A percentile compares a stretch with the other conserved stretches of the same genome.
Conservation (phyloP, 2,329 filamentous ascomycete genomes). For the Calonectria naviculata region DNA sequence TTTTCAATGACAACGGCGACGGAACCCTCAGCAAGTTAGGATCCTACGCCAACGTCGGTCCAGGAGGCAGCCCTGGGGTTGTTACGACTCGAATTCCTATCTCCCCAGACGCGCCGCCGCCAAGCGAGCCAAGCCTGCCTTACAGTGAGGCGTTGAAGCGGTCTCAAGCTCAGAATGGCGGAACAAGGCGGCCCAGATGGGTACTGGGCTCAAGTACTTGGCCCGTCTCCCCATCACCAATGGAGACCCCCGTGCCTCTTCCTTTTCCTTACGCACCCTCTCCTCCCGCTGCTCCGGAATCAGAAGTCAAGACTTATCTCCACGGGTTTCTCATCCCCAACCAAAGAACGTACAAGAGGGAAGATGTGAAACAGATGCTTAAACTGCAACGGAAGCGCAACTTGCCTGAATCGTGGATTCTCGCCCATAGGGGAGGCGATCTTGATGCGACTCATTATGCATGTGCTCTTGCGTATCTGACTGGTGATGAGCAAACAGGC, state of each 20-base stretch:
- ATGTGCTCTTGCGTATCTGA: constrained; percentile 46
- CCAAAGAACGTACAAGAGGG: constrained; percentile 32
- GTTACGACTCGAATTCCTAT: constrained; percentile 42
- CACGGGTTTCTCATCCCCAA: constrained; percentile 30
- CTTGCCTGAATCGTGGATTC: constrained; percentile 42
- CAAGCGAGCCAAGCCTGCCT: constrained; percentile 26
- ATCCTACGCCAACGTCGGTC: constrained; percentile 33
- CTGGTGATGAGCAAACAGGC: constrained; percentile 40
- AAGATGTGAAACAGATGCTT: constrained; percentile 39
- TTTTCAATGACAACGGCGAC: constrained; percentile 54
- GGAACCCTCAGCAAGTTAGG: constrained; percentile 49
- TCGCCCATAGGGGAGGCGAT: constrained; percentile 26
- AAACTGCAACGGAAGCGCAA: constrained; percentile 34
- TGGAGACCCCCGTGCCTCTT: neutral
- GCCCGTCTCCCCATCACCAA: neutral
- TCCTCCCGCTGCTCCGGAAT: neutral
- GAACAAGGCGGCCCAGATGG: neutral
- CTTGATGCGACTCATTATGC: constrained; percentile 41
- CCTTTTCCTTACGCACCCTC: neutral
- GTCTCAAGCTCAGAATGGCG: neutral
- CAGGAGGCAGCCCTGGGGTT: constrained; percentile 40
- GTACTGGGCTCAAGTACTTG: neutral
- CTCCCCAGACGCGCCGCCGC: constrained; percentile 33
- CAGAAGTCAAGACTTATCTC: constrained; percentile 34
- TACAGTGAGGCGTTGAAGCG: constrained; percentile 17